Conservation (phyloP, 352 stramenopile genomes). For the Phytopythium kandeliae region DNA sequence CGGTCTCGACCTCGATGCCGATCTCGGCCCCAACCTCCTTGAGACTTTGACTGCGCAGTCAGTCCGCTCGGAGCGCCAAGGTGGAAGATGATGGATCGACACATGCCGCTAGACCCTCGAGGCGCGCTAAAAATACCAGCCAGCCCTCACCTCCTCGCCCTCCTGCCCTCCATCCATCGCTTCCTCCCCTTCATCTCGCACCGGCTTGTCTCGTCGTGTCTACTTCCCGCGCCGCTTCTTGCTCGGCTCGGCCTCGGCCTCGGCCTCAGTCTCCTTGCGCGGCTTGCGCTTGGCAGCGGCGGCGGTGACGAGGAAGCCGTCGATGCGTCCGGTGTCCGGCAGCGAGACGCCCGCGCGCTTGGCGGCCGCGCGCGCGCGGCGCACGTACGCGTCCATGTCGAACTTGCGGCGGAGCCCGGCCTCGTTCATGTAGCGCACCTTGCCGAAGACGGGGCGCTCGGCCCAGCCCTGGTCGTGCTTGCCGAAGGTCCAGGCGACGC, state of each 20-base stretch:
- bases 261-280: conserved; percentile 6
- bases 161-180: too few relatives aligned
- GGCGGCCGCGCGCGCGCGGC: conserved; percentile 37
- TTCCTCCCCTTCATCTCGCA: too few relatives aligned
- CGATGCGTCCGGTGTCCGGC: conserved; percentile 2
- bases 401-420: conserved; percentile 98
- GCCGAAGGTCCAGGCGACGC: conserved; percentile 79
- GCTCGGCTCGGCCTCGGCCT: conserved; percentile 9
- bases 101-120: too few relatives aligned
- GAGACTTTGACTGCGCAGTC: too few relatives aligned
- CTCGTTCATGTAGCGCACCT: conserved; percentile 99
- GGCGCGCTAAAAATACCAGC: too few relatives aligned
- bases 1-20: too few relatives aligned
- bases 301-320: not conserved
- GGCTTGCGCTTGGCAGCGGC: conserved; percentile 3
- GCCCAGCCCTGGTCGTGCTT: conserved; percentile 98
- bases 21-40: too few relatives aligned
- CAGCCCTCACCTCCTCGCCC: too few relatives aligned
- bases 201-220: too few relatives aligned
- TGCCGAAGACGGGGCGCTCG: conserved; percentile 96
- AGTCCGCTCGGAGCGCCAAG: too few relatives aligned
- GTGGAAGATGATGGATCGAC: too few relatives aligned
- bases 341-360: conserved; percentile 7
- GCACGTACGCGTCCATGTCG: conserved; percentile 87
- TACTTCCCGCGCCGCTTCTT: conserved; percentile 23